These are phyloP conservation scores for Cladosporium sphaerospermum DNA, from an alignment of 2,329 filamentous ascomycete species.

Conservation along the genomic window DNA sequence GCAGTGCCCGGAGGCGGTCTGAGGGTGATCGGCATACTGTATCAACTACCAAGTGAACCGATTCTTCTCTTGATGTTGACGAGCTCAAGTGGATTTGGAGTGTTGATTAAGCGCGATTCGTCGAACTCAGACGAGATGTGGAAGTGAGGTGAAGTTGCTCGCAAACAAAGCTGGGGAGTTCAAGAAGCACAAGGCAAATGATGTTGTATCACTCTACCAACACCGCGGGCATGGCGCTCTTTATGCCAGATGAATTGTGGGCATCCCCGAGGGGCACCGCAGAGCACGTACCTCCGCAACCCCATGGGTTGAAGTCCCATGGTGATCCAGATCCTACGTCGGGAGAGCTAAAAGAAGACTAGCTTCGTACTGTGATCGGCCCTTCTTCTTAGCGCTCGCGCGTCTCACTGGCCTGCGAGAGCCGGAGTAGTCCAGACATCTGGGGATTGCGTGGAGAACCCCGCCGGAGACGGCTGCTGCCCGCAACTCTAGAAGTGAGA, in stretches of 20 bases:
- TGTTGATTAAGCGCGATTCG: neutral
- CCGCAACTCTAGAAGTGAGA: constrained; percentile 3
- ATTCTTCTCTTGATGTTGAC: neutral
- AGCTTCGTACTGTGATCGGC: constrained; percentile 10
- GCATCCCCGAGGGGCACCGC: constrained; percentile 9
- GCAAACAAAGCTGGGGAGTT: neutral
- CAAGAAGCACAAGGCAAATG: neutral
- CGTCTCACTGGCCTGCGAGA: constrained; percentile 2
- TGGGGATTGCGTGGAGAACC: neutral
- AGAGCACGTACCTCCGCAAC: neutral
- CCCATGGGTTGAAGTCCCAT: constrained; percentile 8
- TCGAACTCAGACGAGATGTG: neutral
- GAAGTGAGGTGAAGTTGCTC: neutral
- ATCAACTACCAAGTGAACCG: neutral
- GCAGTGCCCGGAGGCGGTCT: constrained; percentile 41
- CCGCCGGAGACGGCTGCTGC: neutral
- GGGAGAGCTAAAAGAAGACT: constrained; percentile 6
- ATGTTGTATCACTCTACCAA: constrained; percentile 4
- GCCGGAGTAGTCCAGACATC: neutral
- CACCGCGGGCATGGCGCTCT: neutral
- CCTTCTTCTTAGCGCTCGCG: constrained; percentile 9
- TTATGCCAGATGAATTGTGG: constrained; percentile 2
- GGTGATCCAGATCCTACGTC: constrained; percentile 9
- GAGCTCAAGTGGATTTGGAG: neutral
- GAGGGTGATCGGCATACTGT: constrained; percentile 38